Percentiles rank a stretch among this genome's conserved stretches.
phyloP scores from a whole-genome alignment of 352 stramenopile species.

The Phytophthora constricta region DNA sequence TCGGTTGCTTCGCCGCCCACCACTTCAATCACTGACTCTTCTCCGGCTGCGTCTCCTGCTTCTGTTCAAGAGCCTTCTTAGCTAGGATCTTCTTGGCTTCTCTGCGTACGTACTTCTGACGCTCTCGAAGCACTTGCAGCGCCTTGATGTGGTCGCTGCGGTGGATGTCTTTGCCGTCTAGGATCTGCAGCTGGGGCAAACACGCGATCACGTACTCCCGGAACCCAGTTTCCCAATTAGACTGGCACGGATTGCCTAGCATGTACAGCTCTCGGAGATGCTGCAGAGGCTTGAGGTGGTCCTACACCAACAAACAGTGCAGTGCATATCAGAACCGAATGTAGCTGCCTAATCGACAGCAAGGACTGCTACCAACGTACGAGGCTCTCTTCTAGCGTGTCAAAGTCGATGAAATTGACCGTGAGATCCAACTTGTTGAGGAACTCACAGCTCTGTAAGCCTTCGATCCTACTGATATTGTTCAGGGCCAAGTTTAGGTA shows the following conservation, averaged over 20 bases:
- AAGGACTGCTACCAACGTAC: conserved; percentile 28
- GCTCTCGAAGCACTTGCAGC: conserved; percentile 74
- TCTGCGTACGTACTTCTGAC: conserved; percentile 43
- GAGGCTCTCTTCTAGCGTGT: conserved; percentile 88
- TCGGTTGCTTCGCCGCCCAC: conserved; percentile 41
- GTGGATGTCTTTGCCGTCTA: conserved; percentile 93
- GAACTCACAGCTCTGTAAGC: conserved; percentile 86
- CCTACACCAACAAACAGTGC: conserved; percentile 16
- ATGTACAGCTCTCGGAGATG: conserved; percentile 95
- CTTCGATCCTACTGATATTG: conserved; percentile 93
- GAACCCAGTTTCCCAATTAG: conserved; percentile 75
- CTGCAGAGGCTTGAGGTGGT: conserved; percentile 76
- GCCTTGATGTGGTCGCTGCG: conserved; percentile 88
- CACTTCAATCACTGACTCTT: conserved; percentile 51
- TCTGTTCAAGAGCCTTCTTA: conserved; percentile 30
- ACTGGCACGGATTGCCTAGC: conserved; percentile 92
- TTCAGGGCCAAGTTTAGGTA: conserved; percentile 97
- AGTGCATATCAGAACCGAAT: background rate
- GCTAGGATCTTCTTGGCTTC: conserved; percentile 29
- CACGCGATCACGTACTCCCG: conserved; percentile 87
- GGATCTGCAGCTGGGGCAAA: conserved; percentile 80
- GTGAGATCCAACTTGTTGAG: conserved; percentile 95
- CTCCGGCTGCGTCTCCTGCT: conserved; percentile 4
- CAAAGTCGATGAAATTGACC: conserved; percentile 96
- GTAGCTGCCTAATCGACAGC: background rate